phyloP scores from a whole-genome alignment of 306 rosid species.

The Cyamopsis tetragonoloba region DNA sequence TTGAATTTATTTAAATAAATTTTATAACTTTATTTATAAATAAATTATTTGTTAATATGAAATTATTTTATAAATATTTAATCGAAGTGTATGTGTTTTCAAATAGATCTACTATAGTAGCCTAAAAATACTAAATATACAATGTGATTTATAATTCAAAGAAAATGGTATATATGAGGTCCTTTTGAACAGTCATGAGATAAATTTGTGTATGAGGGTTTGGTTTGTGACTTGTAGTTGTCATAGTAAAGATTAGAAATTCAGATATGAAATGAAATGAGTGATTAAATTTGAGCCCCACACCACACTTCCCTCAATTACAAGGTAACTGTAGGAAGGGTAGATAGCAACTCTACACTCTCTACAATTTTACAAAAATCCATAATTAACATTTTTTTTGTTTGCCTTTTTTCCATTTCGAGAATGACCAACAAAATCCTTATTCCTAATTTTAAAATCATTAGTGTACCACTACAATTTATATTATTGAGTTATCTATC shows the following conservation, averaged over 20 bases:
- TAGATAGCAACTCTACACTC: background rate
- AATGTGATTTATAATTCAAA: too few species aligned
- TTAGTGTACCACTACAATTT: too few species aligned
- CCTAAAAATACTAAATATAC: too few species aligned
- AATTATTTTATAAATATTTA: too few species aligned
- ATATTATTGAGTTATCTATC: too few species aligned
- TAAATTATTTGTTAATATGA: too few species aligned
- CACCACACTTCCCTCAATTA: background rate
- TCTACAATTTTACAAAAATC: background rate
- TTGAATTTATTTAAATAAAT: too few species aligned
- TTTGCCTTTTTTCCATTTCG: background rate
- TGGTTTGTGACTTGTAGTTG: slow-evolving; percentile 8
- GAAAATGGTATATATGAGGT: too few species aligned
- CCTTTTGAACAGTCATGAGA: slow-evolving; percentile 36
- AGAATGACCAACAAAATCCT: background rate
- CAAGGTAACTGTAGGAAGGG: background rate
- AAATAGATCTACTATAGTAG: too few species aligned
- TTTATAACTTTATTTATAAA: too few species aligned
- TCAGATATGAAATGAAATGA: background rate
- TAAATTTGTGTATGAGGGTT: slow-evolving; percentile 6
- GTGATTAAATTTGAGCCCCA: background rate
- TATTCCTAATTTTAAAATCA: background rate
- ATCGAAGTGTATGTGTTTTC: too few species aligned
- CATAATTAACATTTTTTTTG: background rate
- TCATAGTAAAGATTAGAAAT: background rate